phyloP scores from a whole-genome alignment of 768 basidiomycete genomes.

The Hypholoma fasciculare region DNA sequence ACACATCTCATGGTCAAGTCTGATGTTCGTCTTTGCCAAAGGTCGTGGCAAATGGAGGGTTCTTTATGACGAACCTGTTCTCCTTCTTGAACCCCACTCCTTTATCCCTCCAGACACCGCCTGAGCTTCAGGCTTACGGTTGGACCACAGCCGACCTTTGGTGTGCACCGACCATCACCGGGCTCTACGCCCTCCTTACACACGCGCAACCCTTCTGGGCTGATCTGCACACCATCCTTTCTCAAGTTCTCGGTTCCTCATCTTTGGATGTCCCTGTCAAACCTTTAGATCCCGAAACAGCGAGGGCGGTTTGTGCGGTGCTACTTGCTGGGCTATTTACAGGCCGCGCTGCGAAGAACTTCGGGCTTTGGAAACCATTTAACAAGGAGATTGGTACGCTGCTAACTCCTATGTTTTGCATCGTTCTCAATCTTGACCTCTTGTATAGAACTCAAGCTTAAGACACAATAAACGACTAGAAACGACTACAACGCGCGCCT shows the following conservation, averaged over 20 bases:
- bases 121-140: conserved; percentile 78
- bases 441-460: neutral
- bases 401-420: neutral
- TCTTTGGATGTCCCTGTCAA: conserved; percentile 35
- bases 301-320: conserved; percentile 71
- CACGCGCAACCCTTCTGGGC: conserved; percentile 88
- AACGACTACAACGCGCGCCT: neutral
- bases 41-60: conserved; percentile 77
- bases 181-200: conserved; percentile 77
- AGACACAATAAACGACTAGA: conserved; percentile 1
- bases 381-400: neutral
- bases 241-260: conserved; percentile 43
- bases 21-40: conserved; percentile 22
- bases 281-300: conserved; percentile 60
- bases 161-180: conserved; percentile 80
- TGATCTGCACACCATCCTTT: conserved; percentile 50
- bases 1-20: neutral
- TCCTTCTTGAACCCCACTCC: conserved; percentile 69
- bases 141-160: conserved; percentile 88
- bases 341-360: conserved; percentile 66
- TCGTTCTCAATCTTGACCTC: neutral
- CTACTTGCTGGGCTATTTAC: conserved; percentile 63
- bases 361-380: conserved; percentile 35
- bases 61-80: conserved; percentile 20
- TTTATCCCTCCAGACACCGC: conserved; percentile 69